Conservation (phyloP, 2,329 filamentous ascomycete species). For the Teratosphaeria viscida region DNA sequence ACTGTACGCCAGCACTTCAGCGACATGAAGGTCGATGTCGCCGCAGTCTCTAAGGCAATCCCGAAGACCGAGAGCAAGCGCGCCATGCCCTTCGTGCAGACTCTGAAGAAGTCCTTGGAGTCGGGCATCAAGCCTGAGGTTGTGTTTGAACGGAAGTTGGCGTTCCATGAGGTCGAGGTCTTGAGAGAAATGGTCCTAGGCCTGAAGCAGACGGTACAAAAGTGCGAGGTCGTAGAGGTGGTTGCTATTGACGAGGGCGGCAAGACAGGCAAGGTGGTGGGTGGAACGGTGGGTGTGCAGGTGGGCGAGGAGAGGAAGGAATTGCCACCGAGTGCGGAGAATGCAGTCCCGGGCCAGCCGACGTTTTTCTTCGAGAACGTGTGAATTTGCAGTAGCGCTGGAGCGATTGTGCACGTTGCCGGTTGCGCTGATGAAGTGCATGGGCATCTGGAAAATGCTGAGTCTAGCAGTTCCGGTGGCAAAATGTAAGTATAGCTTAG, state of each 20-base stretch:
- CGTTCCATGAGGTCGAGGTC: constrained; percentile 73
- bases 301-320: constrained; percentile 48
- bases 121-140: constrained; percentile 46
- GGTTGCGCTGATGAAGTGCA: neutral
- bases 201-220: constrained; percentile 64
- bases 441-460: neutral
- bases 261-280: constrained; percentile 50
- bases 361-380: constrained; percentile 76
- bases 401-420: neutral
- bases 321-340: constrained; percentile 53
- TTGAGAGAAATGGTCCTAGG: constrained; percentile 68
- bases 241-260: constrained; percentile 60
- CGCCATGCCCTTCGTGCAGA: constrained; percentile 93
- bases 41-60: constrained; percentile 66
- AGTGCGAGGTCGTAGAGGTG: constrained; percentile 60
- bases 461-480: neutral
- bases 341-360: constrained; percentile 70
- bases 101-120: constrained; percentile 71
- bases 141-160: constrained; percentile 74
- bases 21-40: constrained; percentile 59
- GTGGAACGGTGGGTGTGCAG: constrained; percentile 38
- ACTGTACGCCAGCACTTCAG: constrained; percentile 64
- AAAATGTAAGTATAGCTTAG: neutral
- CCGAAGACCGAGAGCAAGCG: constrained; percentile 91
- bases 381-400: neutral